These are phyloP conservation scores for Monocercomonoides exilis DNA, from an alignment of 78 protist species.

Conservation along the genomic window DNA sequence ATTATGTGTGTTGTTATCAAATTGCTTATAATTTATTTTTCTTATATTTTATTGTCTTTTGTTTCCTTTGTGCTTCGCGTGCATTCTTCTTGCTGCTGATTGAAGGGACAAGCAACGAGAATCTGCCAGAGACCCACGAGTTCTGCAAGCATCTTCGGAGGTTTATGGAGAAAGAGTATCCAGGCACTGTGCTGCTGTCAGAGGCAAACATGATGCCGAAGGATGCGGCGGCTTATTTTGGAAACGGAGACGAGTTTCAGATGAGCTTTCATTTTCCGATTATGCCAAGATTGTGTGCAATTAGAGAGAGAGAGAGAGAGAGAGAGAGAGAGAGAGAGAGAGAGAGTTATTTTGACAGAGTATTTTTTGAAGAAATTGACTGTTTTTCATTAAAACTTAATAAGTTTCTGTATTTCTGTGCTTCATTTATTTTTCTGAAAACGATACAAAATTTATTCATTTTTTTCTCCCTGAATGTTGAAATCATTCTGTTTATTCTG, in stretches of 20 bases:
- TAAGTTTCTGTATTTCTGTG: neutral
- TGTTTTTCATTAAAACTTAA: neutral
- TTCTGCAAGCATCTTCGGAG: constrained; percentile 47
- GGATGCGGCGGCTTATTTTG: constrained; percentile 49
- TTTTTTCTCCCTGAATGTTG: neutral
- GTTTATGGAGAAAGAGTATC: constrained; percentile 45
- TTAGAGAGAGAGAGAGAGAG: too few relatives aligned
- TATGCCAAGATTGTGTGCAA: constrained; percentile 64
- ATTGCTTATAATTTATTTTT: too few relatives aligned
- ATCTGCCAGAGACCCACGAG: constrained; percentile 63
- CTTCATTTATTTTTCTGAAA: neutral
- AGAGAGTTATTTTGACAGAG: too few relatives aligned
- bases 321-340: too few relatives aligned
- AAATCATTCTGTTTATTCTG: too few relatives aligned
- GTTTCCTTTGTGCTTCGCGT: too few relatives aligned
- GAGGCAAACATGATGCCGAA: constrained; percentile 65
- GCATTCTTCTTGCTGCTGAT: too few relatives aligned
- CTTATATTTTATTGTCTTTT: too few relatives aligned
- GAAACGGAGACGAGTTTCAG: constrained; percentile 60
- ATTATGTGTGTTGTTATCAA: too few relatives aligned
- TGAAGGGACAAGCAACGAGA: constrained; percentile 64
- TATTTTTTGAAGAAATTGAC: neutral
- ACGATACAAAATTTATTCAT: neutral
- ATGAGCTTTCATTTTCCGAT: constrained; percentile 71
- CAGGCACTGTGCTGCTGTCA: constrained; percentile 40